Percentiles rank a stretch among this genome's conserved stretches.
Evolutionary conservation across 805 yeast species (phyloP).

Genomic region (Barnettozyma californica): DNA sequence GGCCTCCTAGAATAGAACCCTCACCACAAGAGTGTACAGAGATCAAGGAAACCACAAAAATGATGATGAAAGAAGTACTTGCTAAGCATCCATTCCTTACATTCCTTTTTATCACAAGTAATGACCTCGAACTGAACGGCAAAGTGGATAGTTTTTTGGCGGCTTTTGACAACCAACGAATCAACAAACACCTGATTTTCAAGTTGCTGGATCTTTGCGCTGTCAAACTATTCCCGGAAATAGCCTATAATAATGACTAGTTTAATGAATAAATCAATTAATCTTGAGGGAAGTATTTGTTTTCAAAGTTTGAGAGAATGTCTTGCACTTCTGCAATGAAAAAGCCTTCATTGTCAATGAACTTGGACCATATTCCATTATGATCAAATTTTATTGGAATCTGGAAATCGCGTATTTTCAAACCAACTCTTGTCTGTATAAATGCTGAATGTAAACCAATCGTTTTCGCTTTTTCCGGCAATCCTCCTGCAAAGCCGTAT

Average conservation of each 20-base stretch:
- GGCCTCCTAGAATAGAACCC: slow-evolving; percentile 41
- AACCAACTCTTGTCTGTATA: slow-evolving; percentile 30
- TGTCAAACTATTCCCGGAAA: slow-evolving; percentile 35
- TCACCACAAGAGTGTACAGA: slow-evolving; percentile 32
- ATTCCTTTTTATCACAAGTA: slow-evolving; percentile 18
- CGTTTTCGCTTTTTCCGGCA: slow-evolving; percentile 1
- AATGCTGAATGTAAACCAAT: slow-evolving; percentile 36
- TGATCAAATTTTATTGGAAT: slow-evolving; percentile 16
- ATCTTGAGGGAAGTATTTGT: not conserved
- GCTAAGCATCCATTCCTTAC: slow-evolving; percentile 13
- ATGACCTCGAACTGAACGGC: slow-evolving; percentile 21
- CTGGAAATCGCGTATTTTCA: not conserved
- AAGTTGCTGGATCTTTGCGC: slow-evolving; percentile 38
- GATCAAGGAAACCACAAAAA: slow-evolving; percentile 25
- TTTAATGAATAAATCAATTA: not conserved
- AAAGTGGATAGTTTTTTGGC: slow-evolving; percentile 29
- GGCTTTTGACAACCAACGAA: slow-evolving; percentile 30
- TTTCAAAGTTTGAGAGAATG: slow-evolving; percentile 21
- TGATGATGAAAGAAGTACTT: slow-evolving; percentile 23
- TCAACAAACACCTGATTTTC: slow-evolving; percentile 40
- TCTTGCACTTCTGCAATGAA: slow-evolving; percentile 21
- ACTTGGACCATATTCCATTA: slow-evolving; percentile 24
- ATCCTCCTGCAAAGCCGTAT: slow-evolving; percentile 19
- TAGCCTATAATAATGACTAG: no score
- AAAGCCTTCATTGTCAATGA: slow-evolving; percentile 23